A percentile compares a stretch with the other conserved stretches of the same genome.
phyloP scores from a whole-genome alignment of 306 rosid genomes.

The Trifolium subterraneum region DNA sequence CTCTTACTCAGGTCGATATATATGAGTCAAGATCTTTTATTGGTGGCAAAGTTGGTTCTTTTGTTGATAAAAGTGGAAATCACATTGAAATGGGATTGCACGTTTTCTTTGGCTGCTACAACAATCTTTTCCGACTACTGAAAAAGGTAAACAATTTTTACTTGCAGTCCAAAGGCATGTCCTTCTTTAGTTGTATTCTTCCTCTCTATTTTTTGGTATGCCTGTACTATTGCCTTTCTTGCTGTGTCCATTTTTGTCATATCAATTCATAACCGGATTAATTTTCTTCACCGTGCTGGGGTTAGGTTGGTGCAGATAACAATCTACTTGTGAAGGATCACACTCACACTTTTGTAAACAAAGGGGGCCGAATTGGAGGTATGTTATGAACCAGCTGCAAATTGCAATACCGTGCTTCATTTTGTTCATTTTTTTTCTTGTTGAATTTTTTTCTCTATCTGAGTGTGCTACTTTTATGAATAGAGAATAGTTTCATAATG shows the following conservation, averaged over 20 bases:
- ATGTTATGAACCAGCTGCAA: constrained; percentile 37
- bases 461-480: constrained; percentile 3
- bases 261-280: constrained; percentile 19
- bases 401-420: constrained; percentile 32
- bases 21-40: constrained; percentile 87
- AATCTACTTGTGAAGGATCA: constrained; percentile 97
- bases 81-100: constrained; percentile 99
- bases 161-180: constrained; percentile 28
- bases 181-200: constrained; percentile 23
- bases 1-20: constrained; percentile 81
- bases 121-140: constrained; percentile 94
- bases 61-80: constrained; percentile 87
- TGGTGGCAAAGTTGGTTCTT: constrained; percentile 98
- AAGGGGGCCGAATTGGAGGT: constrained; percentile 98
- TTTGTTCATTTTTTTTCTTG: constrained; percentile 24
- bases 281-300: constrained; percentile 36
- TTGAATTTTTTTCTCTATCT: constrained; percentile 11
- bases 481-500: constrained; percentile 20
- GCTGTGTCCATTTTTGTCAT: not conserved
- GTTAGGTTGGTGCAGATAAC: constrained; percentile 84
- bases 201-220: constrained; percentile 2
- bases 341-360: constrained; percentile 93
- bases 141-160: constrained; percentile 70
- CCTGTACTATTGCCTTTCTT: constrained; percentile 26
- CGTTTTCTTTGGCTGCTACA: constrained; percentile 97